phyloP scores from a whole-genome alignment of 352 stramenopile genomes.

The Phytophthora crassamura region DNA sequence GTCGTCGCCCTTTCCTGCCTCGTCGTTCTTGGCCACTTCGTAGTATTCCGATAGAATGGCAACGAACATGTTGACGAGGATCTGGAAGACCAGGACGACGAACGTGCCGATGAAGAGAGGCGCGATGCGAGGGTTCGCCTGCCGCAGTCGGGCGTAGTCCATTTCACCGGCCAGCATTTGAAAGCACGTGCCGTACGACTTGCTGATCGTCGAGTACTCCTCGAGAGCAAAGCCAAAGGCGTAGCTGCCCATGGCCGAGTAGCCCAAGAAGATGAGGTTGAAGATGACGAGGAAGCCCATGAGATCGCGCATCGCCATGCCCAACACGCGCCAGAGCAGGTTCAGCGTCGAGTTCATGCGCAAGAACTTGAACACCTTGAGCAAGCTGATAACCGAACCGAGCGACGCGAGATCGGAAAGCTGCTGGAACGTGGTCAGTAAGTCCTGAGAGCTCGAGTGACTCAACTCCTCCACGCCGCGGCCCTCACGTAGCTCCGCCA shows the following conservation, averaged over 20 bases:
- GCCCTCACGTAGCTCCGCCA: constrained; percentile 45
- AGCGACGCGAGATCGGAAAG: constrained; percentile 81
- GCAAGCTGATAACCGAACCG: constrained; percentile 76
- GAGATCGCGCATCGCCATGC: constrained; percentile 85
- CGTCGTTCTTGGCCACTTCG: constrained; percentile 80
- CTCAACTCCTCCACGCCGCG: constrained; percentile 60
- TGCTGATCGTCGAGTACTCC: constrained; percentile 85
- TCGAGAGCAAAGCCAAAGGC: constrained; percentile 85
- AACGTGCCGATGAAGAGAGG: constrained; percentile 88
- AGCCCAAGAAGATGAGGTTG: constrained; percentile 88
- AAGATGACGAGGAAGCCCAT: constrained; percentile 92
- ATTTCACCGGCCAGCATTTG: constrained; percentile 89
- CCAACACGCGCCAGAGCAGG: constrained; percentile 83
- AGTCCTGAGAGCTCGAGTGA: constrained; percentile 65
- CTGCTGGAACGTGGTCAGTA: constrained; percentile 75
- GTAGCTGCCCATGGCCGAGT: constrained; percentile 86
- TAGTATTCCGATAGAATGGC: constrained; percentile 91
- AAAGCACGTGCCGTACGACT: constrained; percentile 87
- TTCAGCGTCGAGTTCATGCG: constrained; percentile 92
- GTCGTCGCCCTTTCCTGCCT: constrained; percentile 66
- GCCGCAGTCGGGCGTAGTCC: constrained; percentile 76
- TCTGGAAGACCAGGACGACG: constrained; percentile 87
- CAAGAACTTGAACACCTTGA: constrained; percentile 92
- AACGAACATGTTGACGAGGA: constrained; percentile 92
- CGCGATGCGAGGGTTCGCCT: constrained; percentile 82